These are phyloP conservation scores for Metschnikowia koreensis DNA, from an alignment of 805 yeast genomes.

Conservation along the genomic window DNA sequence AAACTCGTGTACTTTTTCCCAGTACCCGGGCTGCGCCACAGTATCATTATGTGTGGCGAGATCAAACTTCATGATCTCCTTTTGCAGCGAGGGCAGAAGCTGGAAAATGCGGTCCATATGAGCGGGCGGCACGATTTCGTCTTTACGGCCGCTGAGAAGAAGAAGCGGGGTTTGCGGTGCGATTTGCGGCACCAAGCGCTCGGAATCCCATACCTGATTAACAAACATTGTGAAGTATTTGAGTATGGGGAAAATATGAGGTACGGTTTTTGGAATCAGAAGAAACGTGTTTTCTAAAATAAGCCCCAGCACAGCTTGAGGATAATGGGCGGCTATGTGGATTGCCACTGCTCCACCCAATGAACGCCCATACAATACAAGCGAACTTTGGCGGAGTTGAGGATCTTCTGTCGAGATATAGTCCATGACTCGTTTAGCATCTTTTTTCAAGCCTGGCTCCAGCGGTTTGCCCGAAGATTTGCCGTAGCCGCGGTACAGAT, in stretches of 20 bases:
- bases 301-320: slow-evolving; percentile 54
- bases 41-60: slow-evolving; percentile 84
- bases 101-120: slow-evolving; percentile 70
- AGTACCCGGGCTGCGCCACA: slow-evolving; percentile 68
- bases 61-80: slow-evolving; percentile 53
- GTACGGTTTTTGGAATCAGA: slow-evolving; percentile 64
- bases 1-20: slow-evolving; percentile 68
- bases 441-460: slow-evolving; percentile 78
- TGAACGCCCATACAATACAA: slow-evolving; percentile 82
- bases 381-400: slow-evolving; percentile 49
- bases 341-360: slow-evolving; percentile 94
- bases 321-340: slow-evolving; percentile 65
- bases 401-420: slow-evolving; percentile 51
- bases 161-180: slow-evolving; percentile 61
- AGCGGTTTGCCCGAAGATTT: slow-evolving; percentile 70
- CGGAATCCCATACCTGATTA: slow-evolving; percentile 83
- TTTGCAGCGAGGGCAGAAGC: slow-evolving; percentile 48
- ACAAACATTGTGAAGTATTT: slow-evolving; percentile 57
- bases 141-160: slow-evolving; percentile 69
- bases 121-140: slow-evolving; percentile 87
- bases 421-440: slow-evolving; percentile 70
- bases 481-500: slow-evolving; percentile 92
- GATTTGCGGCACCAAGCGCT: slow-evolving; percentile 52
- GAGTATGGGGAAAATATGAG: slow-evolving; percentile 72
- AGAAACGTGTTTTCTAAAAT: slow-evolving; percentile 86